Conservation (phyloP, 768 basidiomycete species). For the Tulasnella sp. region DNA sequence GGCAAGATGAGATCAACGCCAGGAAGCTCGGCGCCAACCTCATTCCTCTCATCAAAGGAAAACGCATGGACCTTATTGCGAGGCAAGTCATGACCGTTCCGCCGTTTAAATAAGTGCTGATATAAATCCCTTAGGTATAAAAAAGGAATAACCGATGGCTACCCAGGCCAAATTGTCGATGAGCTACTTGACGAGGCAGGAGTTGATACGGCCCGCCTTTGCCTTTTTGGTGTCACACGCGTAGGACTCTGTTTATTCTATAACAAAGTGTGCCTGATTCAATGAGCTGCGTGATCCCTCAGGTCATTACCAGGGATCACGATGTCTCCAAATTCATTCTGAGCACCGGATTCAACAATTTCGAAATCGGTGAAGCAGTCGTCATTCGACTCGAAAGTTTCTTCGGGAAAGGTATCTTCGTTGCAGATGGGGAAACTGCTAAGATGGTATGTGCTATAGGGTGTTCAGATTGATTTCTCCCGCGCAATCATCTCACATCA, state of each 20-base stretch:
- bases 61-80: not conserved
- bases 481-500: too few species aligned
- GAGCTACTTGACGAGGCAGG: not conserved
- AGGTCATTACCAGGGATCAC: slow-evolving; percentile 14
- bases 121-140: not conserved
- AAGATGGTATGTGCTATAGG: slow-evolving; percentile 24
- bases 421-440: slow-evolving; percentile 25
- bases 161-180: not conserved
- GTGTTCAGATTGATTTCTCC: too few species aligned
- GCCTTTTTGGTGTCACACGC: not conserved
- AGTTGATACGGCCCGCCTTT: not conserved
- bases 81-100: too few species aligned
- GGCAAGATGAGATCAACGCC: not conserved
- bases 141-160: not conserved
- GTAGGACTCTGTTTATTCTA: not conserved
- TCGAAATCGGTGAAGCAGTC: slow-evolving; percentile 18
- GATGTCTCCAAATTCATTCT: slow-evolving; percentile 7
- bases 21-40: not conserved
- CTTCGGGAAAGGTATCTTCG: slow-evolving; percentile 29
- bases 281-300: not conserved
- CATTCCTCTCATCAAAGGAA: not conserved
- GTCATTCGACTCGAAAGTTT: slow-evolving; percentile 23
- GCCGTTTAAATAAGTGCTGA: not conserved
- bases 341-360: slow-evolving; percentile 13
- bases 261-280: not conserved